phyloP scores from a whole-genome alignment of 2,329 filamentous ascomycete genomes.

The Aspergillus uvarum region DNA sequence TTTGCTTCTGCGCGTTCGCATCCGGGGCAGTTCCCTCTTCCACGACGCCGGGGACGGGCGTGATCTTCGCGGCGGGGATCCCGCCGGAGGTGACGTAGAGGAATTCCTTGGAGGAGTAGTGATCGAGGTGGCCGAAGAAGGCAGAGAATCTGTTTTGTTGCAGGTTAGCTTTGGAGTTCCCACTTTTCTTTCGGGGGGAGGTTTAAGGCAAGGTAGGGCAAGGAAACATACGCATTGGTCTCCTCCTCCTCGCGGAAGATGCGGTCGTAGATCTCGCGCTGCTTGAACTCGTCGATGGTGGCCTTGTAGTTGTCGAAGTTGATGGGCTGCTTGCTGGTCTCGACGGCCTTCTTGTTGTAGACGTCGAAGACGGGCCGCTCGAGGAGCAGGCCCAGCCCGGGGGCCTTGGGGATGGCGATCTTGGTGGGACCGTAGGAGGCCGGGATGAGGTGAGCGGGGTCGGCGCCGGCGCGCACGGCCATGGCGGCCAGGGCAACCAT shows the following conservation, averaged over 20 bases:
- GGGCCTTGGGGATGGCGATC: slow-evolving; percentile 91
- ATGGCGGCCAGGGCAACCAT: slow-evolving; percentile 94
- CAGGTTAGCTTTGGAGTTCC: neutral
- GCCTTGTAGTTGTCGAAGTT: slow-evolving; percentile 76
- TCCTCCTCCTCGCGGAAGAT: slow-evolving; percentile 90
- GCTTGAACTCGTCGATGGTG: slow-evolving; percentile 84
- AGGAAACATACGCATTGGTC: slow-evolving; percentile 71
- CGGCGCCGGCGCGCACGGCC: slow-evolving; percentile 78
- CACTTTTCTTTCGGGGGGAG: neutral
- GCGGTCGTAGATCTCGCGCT: slow-evolving; percentile 83
- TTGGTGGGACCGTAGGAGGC: slow-evolving; percentile 71
- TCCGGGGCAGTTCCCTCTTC: slow-evolving; percentile 7
- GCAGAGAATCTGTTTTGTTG: slow-evolving; percentile 62
- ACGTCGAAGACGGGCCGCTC: slow-evolving; percentile 88
- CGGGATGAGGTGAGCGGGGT: slow-evolving; percentile 62
- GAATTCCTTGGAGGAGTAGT: slow-evolving; percentile 70
- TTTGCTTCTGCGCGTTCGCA: slow-evolving; percentile 18
- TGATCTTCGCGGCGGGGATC: slow-evolving; percentile 57
- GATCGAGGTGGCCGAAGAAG: slow-evolving; percentile 78
- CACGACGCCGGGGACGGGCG: slow-evolving; percentile 8
- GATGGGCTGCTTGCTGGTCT: slow-evolving; percentile 61
- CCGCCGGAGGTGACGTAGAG: slow-evolving; percentile 72
- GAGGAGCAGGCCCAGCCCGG: slow-evolving; percentile 80
- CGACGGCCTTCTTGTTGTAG: slow-evolving; percentile 73
- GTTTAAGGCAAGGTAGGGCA: too few species aligned